phyloP scores from a whole-genome alignment of 2,329 filamentous ascomycete species.

The Ramichloridium luteum region DNA sequence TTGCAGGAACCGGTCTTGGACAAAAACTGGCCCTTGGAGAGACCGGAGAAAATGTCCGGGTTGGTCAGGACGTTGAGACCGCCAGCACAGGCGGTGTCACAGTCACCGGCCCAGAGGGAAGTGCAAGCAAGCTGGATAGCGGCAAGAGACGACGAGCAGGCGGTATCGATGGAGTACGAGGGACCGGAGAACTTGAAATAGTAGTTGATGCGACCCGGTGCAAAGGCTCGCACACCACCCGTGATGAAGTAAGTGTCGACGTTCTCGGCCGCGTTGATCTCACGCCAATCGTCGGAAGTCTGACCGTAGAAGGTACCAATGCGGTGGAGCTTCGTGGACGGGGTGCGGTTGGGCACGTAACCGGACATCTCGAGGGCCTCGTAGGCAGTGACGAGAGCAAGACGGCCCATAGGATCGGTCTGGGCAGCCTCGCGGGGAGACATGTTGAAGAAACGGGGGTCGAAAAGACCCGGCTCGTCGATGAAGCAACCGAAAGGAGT shows the following conservation, averaged over 20 bases:
- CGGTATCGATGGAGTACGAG: conserved; percentile 62
- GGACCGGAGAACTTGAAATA: conserved; percentile 66
- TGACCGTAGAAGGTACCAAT: conserved; percentile 66
- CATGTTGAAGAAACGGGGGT: conserved; percentile 81
- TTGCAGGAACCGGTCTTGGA: conserved; percentile 66
- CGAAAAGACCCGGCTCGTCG: conserved; percentile 64
- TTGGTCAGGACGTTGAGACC: conserved; percentile 70
- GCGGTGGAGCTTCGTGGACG: conserved; percentile 50
- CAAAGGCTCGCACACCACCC: conserved; percentile 49
- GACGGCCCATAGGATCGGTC: conserved; percentile 69
- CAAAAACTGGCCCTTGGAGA: conserved; percentile 66
- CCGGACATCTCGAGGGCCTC: conserved; percentile 74
- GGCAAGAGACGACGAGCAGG: conserved; percentile 62
- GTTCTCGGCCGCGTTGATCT: conserved; percentile 60
- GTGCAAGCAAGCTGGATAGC: conserved; percentile 62
- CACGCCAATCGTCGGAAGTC: conserved; percentile 65
- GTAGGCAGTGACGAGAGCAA: conserved; percentile 64
- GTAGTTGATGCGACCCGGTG: conserved; percentile 57
- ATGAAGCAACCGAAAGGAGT: conserved; percentile 67
- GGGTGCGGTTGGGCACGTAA: conserved; percentile 59
- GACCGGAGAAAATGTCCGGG: conserved; percentile 64
- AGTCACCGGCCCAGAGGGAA: conserved; percentile 62
- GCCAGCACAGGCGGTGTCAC: conserved; percentile 69
- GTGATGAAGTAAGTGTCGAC: conserved; percentile 59
- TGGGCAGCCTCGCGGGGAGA: conserved; percentile 68